A percentile compares a stretch with the other conserved stretches of the same genome.
These are phyloP conservation scores for Schizophyllum amplum DNA, from an alignment of 1,284 basidiomycete species.

Conservation along the genomic window DNA sequence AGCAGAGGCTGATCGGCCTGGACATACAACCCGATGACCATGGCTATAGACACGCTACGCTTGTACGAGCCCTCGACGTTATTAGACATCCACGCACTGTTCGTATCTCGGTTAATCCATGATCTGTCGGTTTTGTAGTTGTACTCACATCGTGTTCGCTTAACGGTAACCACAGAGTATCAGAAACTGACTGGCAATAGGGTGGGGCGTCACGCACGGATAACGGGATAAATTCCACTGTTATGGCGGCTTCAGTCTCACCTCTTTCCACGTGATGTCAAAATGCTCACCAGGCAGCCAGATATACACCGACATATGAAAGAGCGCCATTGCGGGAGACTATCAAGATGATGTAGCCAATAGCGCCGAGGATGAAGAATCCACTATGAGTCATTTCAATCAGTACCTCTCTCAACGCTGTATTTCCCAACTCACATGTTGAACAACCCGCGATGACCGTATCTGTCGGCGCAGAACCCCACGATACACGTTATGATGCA, in stretches of 20 bases:
- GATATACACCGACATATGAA: slow-evolving; percentile 63
- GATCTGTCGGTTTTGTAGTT: background rate
- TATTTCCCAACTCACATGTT: slow-evolving; percentile 41
- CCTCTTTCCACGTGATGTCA: no score
- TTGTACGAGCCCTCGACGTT: slow-evolving; percentile 74
- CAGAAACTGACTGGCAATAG: background rate
- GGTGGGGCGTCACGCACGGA: slow-evolving; percentile 36
- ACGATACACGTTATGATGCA: slow-evolving; percentile 57
- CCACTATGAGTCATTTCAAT: background rate
- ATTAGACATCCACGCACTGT: slow-evolving; percentile 61
- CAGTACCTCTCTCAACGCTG: background rate
- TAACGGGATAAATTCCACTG: slow-evolving; percentile 66
- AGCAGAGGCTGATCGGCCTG: no score
- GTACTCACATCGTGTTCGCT: slow-evolving; percentile 57
- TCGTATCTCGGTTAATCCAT: slow-evolving; percentile 3
- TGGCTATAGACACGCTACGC: slow-evolving; percentile 62
- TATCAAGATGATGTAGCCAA: slow-evolving; percentile 66
- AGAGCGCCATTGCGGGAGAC: slow-evolving; percentile 51
- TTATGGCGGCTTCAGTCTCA: no score
- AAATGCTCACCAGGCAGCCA: slow-evolving; percentile 65
- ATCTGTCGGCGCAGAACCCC: slow-evolving; percentile 54
- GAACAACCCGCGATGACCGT: slow-evolving; percentile 50
- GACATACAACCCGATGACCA: slow-evolving; percentile 57
- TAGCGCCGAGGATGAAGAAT: slow-evolving; percentile 23
- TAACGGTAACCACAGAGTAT: background rate